Evolutionary conservation across 1,284 basidiomycete species (phyloP), one percentile per base, ranked within the genome.

Genomic region (Austroboletus niveus): DNA sequence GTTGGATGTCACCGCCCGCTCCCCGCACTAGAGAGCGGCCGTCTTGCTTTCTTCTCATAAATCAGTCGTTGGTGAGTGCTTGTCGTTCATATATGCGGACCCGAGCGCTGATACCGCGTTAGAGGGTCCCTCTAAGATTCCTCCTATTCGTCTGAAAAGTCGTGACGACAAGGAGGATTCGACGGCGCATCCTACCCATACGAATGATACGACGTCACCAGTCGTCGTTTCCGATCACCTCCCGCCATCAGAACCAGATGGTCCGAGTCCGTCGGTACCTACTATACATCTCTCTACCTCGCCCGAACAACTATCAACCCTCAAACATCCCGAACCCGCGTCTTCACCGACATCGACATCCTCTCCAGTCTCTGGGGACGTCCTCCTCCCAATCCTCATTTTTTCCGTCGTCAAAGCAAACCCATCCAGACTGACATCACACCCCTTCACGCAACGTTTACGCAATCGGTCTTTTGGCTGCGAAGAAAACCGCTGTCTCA

Each of bases 401-500:
- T 95, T 88, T 64, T 82, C 92, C 2, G 90, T 96, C 35, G 92
- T 96, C 59, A 91, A 91, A 66, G 77, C 90, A 11, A 97, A 98
- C 63, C 94, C 95, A 1, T 75, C 84, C 0, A 84, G 82, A 53
- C 77, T 95, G 1, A 87, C 92, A 5, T 95, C 92, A 0, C 89
- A 96, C 60, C 77, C 93, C 17, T 98, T 84, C 66, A 87, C 87
- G 0, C 92, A 96, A 59, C 82, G 95, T 20, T 98, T 92, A 71
- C 77, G 93, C 29, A 80, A 82, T 58, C 83, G 87, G 48, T 75
- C 81, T 5, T 75, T 89, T 42, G 74, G 80, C 2, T 90, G 85
- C 5, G 93, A 97, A 64, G 89, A 92, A 58, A 85, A 84, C 48
- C 98, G 95, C 66, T 97, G 94, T 57, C 78, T 96, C 30, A 89